Conservation (phyloP, 2,329 filamentous ascomycete species). For the Daldinia sp. region DNA sequence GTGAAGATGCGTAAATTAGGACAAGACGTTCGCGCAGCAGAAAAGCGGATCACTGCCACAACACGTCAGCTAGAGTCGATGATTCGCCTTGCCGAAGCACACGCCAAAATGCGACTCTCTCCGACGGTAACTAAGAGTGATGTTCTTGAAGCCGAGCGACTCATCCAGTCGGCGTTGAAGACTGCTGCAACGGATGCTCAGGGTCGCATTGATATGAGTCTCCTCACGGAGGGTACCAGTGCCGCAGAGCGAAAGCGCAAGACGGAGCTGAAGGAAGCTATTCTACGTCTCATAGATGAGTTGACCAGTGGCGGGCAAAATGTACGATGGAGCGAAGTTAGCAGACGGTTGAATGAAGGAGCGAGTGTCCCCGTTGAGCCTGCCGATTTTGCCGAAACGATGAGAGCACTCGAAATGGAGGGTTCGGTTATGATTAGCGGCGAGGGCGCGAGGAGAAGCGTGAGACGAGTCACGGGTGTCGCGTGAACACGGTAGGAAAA, state of each 20-base stretch:
- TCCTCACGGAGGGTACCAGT: slow-evolving; percentile 93
- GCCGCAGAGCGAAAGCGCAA: slow-evolving; percentile 84
- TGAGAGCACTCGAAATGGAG: slow-evolving; percentile 83
- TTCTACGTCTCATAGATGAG: slow-evolving; percentile 81
- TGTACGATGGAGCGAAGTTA: slow-evolving; percentile 81
- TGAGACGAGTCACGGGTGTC: slow-evolving; percentile 74
- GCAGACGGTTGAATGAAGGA: slow-evolving; percentile 74
- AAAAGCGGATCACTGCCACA: slow-evolving; percentile 97
- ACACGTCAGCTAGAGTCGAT: slow-evolving; percentile 97
- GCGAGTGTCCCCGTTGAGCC: slow-evolving; percentile 76
- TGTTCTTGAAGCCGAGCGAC: slow-evolving; percentile 86
- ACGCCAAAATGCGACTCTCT: slow-evolving; percentile 95
- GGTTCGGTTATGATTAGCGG: slow-evolving; percentile 81
- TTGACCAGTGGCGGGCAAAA: slow-evolving; percentile 72
- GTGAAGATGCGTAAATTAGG: slow-evolving; percentile 95
- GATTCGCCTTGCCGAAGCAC: slow-evolving; percentile 95
- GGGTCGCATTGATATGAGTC: slow-evolving; percentile 94
- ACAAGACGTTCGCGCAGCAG: slow-evolving; percentile 82
- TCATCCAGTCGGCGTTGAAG: slow-evolving; percentile 94
- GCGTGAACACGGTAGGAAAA: slow-evolving; percentile 43
- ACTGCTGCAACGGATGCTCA: slow-evolving; percentile 94
- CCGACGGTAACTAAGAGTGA: slow-evolving; percentile 79
- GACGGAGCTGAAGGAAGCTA: slow-evolving; percentile 83
- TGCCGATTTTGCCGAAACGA: slow-evolving; percentile 82
- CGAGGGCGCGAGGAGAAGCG: slow-evolving; percentile 82